These are phyloP conservation scores for Lactifluus echinatus DNA, from an alignment of 768 basidiomycete genomes.

Conservation along the genomic window DNA sequence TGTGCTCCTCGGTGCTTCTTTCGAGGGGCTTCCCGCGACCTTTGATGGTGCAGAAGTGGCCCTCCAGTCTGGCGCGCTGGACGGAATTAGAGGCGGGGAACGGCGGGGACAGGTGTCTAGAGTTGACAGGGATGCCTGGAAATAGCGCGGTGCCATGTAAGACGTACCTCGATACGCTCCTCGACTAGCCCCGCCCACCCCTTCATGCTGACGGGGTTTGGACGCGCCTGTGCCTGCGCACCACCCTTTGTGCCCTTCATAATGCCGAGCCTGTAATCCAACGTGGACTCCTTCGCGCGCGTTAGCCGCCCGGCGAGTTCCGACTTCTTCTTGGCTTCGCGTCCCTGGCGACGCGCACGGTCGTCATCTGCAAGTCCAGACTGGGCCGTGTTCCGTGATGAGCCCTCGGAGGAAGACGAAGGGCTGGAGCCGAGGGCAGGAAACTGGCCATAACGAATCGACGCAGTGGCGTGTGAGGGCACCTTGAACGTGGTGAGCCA, in stretches of 20 bases:
- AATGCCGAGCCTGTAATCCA: slow-evolving; percentile 69
- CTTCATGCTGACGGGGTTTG: slow-evolving; percentile 55
- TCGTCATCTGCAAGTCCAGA: slow-evolving; percentile 29
- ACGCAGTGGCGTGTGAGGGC: slow-evolving; percentile 45
- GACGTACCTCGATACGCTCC: slow-evolving; percentile 65
- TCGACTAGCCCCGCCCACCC: slow-evolving; percentile 73
- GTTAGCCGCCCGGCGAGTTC: slow-evolving; percentile 48
- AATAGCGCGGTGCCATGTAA: not conserved
- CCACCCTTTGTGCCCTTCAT: slow-evolving; percentile 24
- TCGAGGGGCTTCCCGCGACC: slow-evolving; percentile 52
- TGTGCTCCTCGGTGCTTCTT: slow-evolving; percentile 37
- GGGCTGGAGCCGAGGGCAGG: slow-evolving; percentile 10
- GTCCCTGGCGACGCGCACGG: slow-evolving; percentile 35
- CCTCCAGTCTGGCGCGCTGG: slow-evolving; percentile 57
- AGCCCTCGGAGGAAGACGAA: slow-evolving; percentile 4
- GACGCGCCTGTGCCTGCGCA: slow-evolving; percentile 23
- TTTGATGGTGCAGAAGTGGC: slow-evolving; percentile 62
- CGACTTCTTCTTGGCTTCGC: slow-evolving; percentile 43
- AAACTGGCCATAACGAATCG: slow-evolving; percentile 45
- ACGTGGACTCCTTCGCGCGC: slow-evolving; percentile 57
- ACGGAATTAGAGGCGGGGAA: not conserved
- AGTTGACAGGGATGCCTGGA: no score
- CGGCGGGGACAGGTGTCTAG: no score
- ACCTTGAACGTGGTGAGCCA: slow-evolving; percentile 63
- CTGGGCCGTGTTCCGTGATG: not conserved